phyloP scores from a whole-genome alignment of 2,329 filamentous ascomycete genomes.

The Trichoderma harzianum region DNA sequence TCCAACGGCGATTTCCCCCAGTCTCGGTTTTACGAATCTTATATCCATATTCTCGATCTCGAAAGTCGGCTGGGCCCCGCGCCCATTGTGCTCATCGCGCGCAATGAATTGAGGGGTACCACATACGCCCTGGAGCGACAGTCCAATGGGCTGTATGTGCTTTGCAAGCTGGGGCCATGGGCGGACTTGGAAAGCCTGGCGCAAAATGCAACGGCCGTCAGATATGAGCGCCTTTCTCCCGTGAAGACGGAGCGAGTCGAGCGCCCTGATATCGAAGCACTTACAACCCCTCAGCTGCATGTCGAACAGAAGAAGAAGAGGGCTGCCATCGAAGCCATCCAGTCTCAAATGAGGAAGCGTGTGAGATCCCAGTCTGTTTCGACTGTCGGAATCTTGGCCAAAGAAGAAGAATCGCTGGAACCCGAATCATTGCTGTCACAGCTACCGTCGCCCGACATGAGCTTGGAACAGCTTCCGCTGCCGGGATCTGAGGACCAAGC shows the following conservation, averaged over 20 bases:
- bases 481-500: neutral
- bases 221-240: constrained; percentile 30
- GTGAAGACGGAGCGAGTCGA: constrained; percentile 21
- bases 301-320: constrained; percentile 53
- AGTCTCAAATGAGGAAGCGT: constrained; percentile 57
- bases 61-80: constrained; percentile 55
- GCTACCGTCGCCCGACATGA: constrained; percentile 23
- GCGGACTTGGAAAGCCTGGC: constrained; percentile 56
- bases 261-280: constrained; percentile 23
- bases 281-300: constrained; percentile 46
- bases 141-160: constrained; percentile 56
- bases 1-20: constrained; percentile 49
- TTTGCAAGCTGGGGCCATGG: constrained; percentile 68
- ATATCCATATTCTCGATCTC: constrained; percentile 61
- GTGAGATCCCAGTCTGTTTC: constrained; percentile 44
- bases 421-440: constrained; percentile 21
- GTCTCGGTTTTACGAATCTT: constrained; percentile 57
- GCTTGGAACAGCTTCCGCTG: constrained; percentile 21
- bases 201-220: constrained; percentile 43
- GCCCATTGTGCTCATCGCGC: constrained; percentile 58
- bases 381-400: constrained; percentile 30
- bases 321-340: constrained; percentile 60
- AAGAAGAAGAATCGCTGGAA: constrained; percentile 22
- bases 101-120: constrained; percentile 51
- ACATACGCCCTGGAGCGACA: constrained; percentile 66